A percentile compares a stretch with the other conserved stretches of the same genome.
These are phyloP conservation scores for Xylariales sp. DNA, from an alignment of 2,329 filamentous ascomycete genomes.

Conservation along the genomic window DNA sequence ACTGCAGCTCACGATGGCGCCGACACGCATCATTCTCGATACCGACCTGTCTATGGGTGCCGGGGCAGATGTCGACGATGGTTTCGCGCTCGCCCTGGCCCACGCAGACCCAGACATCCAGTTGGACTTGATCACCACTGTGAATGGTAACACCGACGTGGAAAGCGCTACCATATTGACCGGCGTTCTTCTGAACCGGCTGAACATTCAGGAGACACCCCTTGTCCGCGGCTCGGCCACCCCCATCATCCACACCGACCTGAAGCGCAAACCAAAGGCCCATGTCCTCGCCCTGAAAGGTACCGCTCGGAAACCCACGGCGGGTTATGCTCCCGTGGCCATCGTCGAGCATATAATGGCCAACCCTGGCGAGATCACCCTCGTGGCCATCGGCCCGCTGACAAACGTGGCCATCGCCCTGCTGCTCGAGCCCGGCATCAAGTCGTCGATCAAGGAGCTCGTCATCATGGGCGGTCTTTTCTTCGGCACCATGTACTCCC, in stretches of 20 bases:
- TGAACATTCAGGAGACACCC: slow-evolving; percentile 5
- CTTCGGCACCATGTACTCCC: slow-evolving; percentile 4
- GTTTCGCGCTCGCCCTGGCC: slow-evolving; percentile 7
- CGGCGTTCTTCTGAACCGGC: slow-evolving; percentile 6
- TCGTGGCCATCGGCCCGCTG: slow-evolving; percentile 2
- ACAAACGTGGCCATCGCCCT: slow-evolving; percentile 1
- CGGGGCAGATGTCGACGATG: slow-evolving; percentile 8
- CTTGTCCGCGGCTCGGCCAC: slow-evolving; percentile 7
- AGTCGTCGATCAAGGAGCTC: slow-evolving; percentile 3
- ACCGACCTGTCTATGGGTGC: slow-evolving; percentile 8
- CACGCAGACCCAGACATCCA: slow-evolving; percentile 8
- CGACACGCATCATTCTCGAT: slow-evolving; percentile 8
- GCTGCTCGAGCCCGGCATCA: slow-evolving; percentile 1
- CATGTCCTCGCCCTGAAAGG: slow-evolving; percentile 5
- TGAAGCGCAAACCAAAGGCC: slow-evolving; percentile 1
- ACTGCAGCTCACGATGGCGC: slow-evolving; percentile 6
- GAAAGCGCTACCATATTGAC: slow-evolving; percentile 8
- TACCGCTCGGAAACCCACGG: slow-evolving; percentile 1
- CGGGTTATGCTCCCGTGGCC: slow-evolving; percentile 7
- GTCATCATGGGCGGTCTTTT: slow-evolving; percentile 3
- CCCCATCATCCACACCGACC: slow-evolving; percentile 7
- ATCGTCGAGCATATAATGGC: slow-evolving; percentile 8
- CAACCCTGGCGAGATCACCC: slow-evolving; percentile 7
- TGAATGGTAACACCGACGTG: slow-evolving; percentile 9
- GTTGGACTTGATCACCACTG: slow-evolving; percentile 7